Evolutionary conservation across 192 early-diverging fungal genomes (phyloP), one percentile per base, ranked within the genome.

Genomic region (Coemansia sp.): DNA sequence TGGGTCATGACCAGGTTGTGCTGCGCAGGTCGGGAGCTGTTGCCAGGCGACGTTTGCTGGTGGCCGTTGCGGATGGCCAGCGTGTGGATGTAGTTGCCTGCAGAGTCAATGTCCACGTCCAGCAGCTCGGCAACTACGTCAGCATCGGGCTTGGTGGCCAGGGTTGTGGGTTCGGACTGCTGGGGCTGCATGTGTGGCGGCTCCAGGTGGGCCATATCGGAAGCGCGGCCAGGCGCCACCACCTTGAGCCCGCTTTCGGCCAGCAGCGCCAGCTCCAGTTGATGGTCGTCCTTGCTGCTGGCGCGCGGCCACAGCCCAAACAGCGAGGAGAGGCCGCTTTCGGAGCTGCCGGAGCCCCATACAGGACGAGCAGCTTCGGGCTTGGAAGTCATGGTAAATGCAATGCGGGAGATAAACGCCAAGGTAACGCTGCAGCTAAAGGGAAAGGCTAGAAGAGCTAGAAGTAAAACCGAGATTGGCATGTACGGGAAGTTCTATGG

Each of bases 1-100:
- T 80, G 78, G 23, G 78, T 71, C 34, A 75, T 47, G 30, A 81
- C 74, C 36, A 81, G 69, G 50, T 58, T 77, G 60, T 58, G 62
- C 7, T 53, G 56, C 34, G 54, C 2, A 14, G 36, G 15, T 1
- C 3, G 3, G 10, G 32, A 10, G 32, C 21, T 3, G 6, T 14
- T 18, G 15, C 36, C 37, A 5, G 42, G 11, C 12, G 21, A 40
- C 32, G 38, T 12, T 14, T 40, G 51, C 47, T 40, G 51, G 20
- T 30, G 20, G 17, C 32, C 31, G 17, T 51, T 40, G 40, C 58
- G 66, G 48, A 76, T 76, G 1, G 58, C 66, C 18, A 76, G 66
- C 26, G 72, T 76, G 66, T 76, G 72, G 42, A 76, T 64, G 62
- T 76, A 76, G 62, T 69, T 69, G 49, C 66, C 72, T 3, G 42